A percentile compares a stretch with the other conserved stretches of the same genome.
Conservation (phyloP, 2,329 filamentous ascomycete species). For the Thielaviopsis ethacetica region DNA sequence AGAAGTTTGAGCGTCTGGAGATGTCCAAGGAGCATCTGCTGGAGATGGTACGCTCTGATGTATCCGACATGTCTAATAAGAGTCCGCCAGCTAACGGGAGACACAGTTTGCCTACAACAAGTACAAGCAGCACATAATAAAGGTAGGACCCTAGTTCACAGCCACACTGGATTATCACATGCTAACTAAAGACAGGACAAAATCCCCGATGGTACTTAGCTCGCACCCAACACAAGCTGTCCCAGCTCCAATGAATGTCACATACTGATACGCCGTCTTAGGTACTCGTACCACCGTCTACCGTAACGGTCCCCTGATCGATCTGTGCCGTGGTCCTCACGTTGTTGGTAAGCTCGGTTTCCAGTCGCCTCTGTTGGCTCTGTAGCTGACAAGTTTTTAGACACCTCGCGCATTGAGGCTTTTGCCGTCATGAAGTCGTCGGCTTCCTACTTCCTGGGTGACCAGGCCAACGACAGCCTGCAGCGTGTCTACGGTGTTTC, state of each 20-base stretch:
- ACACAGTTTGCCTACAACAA: slow-evolving; percentile 77
- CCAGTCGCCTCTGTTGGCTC: neutral
- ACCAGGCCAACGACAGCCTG: slow-evolving; percentile 83
- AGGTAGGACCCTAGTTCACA: slow-evolving; percentile 11
- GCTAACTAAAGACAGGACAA: slow-evolving; percentile 40
- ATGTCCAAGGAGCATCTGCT: slow-evolving; percentile 81
- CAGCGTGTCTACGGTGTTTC: slow-evolving; percentile 95
- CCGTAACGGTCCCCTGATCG: slow-evolving; percentile 81
- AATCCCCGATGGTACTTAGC: slow-evolving; percentile 59
- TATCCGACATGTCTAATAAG: neutral
- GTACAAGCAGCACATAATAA: slow-evolving; percentile 97
- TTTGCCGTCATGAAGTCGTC: slow-evolving; percentile 80
- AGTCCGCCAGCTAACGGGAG: neutral
- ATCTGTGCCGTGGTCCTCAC: slow-evolving; percentile 88
- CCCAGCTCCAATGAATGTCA: neutral
- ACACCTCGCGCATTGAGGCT: slow-evolving; percentile 84
- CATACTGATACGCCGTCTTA: neutral
- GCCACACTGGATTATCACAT: neutral
- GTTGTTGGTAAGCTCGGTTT: slow-evolving; percentile 40
- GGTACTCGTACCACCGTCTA: slow-evolving; percentile 72
- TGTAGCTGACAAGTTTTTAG: slow-evolving; percentile 8
- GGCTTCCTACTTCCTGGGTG: slow-evolving; percentile 61
- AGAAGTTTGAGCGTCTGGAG: slow-evolving; percentile 78
- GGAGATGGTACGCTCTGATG: slow-evolving; percentile 42
- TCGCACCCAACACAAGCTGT: neutral